Base-by-base conservation (phyloP, 805 yeast genomes). In the Pichia sporocuriosa region DNA sequence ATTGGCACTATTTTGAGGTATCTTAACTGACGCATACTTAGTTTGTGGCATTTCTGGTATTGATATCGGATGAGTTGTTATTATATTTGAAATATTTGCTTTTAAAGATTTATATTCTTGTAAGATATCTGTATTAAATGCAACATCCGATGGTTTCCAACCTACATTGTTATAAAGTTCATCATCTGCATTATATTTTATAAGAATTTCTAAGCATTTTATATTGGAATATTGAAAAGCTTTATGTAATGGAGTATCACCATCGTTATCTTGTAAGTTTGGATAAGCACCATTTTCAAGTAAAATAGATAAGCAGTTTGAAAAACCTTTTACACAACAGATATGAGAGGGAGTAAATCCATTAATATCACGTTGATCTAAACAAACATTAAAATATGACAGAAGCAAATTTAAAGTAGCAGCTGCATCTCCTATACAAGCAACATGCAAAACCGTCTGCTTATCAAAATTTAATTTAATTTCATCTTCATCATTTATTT, bases 241-340 rank as follows among this genome's bases (percentile, higher is more conserved):
- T 39, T 83, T 67, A 61, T 90, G 97, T 32, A 90, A 63, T 0
- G 96, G 86, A 3, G 95, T 80, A 55, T 87, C 84, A 1, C 93
- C 95, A 13, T 74, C 73, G 9, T 67, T 64, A 56, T 93, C 95
- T 41, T 77, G 79, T 4, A 77, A 58, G 50, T 83, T 79, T 35
- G 87, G 68, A 52, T 85, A 82, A 3, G 94, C 94, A 8, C 89
- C 93, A 42, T 81, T 74, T 28, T 82, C 82, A 4, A 86, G 62
- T 17, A 87, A 62, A 32, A 84, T 61, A 47, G 72, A 75, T 35
- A 82, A 67, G 48, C 89, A 81, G 28, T 78, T 81, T 44, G 71
- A 71, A 56, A 70, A 75, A 40, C 85, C 84, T 31, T 67, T 58
- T 12, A 67, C 61, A 27, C 84, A 75, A 13, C 90, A 83, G 15